Evolutionary conservation across 352 stramenopile genomes (phyloP), one percentile per base, ranked within the genome.

Genomic region (Globisporangium solare): DNA sequence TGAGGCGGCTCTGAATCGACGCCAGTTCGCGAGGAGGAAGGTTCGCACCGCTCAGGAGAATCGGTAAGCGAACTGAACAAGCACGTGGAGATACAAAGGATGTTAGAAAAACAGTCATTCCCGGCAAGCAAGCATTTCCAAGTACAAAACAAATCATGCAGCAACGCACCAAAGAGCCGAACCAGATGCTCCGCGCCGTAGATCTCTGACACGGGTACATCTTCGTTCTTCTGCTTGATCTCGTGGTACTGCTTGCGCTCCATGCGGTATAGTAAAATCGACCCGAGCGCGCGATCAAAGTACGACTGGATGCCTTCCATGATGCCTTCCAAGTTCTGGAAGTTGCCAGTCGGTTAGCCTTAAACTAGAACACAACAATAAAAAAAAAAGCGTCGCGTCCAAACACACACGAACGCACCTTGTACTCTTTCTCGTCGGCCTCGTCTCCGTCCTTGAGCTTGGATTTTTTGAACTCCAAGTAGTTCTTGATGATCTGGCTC

Each of bases 121-220:
- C 24, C 27, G 43, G 4, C 47, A 42, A 51, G 10, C 11, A 31
- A 47, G 47, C 7, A 55, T 27, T 15, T 46, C 18, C 11, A 37
- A 22, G 4, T 55, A 43, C 24, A 37, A 49, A 12, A 60, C 55
- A 20, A 20, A 18, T 10, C 18, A 51, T 54, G 47, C 24, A 27
- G 11, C 12, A 50, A 47, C 75, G 68, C 60, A 88, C 89, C 76
- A 67, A 98, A 97, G 18, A 97, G 67, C 45, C 92, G 75, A 21
- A 97, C 73, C 6, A 98, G 71, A 49, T 97, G 88, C 58, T 98
- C 89, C 15, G 82, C 89, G 21, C 90, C 90, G 61, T 98, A 98
- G 24, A 97, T 84, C 63, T 97, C 70, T n/a, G 86, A 93, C 18
- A 93, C 73, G 37, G 74, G 75, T 56, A 71, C 74, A 45, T 83